Conservation (phyloP, 805 yeast genomes). For the Wickerhamomyces bisporus region DNA sequence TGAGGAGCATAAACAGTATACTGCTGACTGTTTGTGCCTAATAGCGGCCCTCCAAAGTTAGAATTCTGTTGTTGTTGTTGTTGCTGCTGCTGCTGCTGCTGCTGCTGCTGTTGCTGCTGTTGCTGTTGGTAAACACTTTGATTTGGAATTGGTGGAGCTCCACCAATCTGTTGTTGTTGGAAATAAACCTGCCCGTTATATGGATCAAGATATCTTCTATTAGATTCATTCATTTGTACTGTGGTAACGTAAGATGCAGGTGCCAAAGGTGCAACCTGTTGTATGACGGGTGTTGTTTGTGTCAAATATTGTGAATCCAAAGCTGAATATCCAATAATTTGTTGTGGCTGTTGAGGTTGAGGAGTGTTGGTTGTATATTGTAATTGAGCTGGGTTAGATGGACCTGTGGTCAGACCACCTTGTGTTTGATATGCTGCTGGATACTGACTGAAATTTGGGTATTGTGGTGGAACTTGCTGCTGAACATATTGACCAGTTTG, state of each 20-base stretch:
- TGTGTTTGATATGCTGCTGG: neutral
- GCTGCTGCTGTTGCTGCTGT: conserved; percentile 1
- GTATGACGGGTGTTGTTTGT: neutral
- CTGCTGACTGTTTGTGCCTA: no score
- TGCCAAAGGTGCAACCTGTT: neutral
- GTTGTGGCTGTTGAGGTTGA: neutral
- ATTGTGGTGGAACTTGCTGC: neutral
- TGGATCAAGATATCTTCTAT: neutral
- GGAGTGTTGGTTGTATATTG: neutral
- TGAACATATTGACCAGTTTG: no score
- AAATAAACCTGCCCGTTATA: neutral
- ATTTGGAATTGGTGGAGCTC: no score
- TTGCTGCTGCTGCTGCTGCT: conserved; percentile 1
- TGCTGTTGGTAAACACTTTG: no score
- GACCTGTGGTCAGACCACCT: no score
- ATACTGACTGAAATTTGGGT: neutral
- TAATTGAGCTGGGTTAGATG: neutral
- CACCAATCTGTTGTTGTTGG: neutral
- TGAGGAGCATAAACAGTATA: neutral
- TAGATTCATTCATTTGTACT: neutral
- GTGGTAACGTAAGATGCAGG: neutral
- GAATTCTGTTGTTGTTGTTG: neutral
- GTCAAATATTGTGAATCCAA: neutral
- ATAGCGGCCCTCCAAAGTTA: no score
- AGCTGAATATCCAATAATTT: neutral